phyloP scores from a whole-genome alignment of 2,329 filamentous ascomycete species.

The Colletotrichum tanaceti region DNA sequence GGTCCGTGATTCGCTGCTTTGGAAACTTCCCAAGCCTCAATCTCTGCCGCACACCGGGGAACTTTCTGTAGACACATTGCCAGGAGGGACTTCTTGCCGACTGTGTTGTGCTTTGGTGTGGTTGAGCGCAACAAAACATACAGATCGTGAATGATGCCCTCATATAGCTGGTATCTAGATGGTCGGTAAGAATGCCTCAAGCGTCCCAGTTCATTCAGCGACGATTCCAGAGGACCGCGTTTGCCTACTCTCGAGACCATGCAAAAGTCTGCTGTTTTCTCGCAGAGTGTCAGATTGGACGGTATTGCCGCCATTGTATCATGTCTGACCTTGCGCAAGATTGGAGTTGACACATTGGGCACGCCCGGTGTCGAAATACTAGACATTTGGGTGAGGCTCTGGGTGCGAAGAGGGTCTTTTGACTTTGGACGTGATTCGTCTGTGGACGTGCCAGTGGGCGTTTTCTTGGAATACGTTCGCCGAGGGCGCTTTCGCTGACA shows the following conservation, averaged over 20 bases:
- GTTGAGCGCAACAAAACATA: conserved; percentile 48
- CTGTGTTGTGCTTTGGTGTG: background rate
- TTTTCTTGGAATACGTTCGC: conserved; percentile 39
- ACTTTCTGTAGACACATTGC: conserved; percentile 62
- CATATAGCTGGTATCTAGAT: conserved; percentile 48
- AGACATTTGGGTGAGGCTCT: background rate
- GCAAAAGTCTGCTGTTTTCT: background rate
- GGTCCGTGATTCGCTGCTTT: conserved; percentile 54
- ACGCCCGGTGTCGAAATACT: background rate
- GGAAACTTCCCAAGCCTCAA: conserved; percentile 56
- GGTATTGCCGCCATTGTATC: background rate
- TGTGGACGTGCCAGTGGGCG: background rate
- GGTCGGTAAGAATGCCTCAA: conserved; percentile 41
- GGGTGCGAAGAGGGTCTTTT: background rate
- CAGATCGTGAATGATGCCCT: conserved; percentile 50
- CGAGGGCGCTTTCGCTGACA: conserved; percentile 41
- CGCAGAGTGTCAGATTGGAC: background rate
- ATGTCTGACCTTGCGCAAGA: conserved; percentile 30
- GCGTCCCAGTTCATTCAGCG: background rate
- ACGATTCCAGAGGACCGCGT: conserved; percentile 9
- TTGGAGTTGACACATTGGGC: conserved; percentile 27
- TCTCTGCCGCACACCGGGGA: conserved; percentile 58
- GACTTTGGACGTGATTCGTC: background rate
- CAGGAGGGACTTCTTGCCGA: conserved; percentile 54
- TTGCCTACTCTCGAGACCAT: background rate